These are phyloP conservation scores for Plasmodium sp. DNA, from an alignment of 169 alveolate genomes.

Conservation along the genomic window DNA sequence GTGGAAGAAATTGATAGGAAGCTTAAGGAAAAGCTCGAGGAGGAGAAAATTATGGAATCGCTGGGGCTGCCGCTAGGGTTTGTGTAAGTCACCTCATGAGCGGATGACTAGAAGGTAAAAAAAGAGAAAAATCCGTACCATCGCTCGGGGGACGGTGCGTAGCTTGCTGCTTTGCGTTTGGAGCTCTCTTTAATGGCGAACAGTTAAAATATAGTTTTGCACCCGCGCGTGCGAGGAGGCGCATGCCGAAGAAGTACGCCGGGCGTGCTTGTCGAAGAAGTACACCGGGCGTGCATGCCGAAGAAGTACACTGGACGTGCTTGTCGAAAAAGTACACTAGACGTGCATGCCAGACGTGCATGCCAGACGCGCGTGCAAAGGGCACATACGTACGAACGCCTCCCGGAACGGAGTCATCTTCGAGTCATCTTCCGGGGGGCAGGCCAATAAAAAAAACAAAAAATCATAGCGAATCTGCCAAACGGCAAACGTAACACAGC, in stretches of 20 bases:
- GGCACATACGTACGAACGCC: background rate
- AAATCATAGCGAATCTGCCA: background rate
- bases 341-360: background rate
- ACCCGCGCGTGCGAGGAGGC: background rate
- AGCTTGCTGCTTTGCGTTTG: background rate
- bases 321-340: too few relatives aligned
- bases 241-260: background rate
- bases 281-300: background rate
- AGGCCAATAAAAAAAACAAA: background rate
- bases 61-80: slow-evolving; percentile 59
- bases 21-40: slow-evolving; percentile 55
- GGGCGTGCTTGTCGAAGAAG: background rate
- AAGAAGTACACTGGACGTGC: background rate
- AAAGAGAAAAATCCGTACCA: background rate
- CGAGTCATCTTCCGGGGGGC: background rate
- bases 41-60: slow-evolving; percentile 58
- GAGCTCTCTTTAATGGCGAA: background rate
- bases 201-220: background rate
- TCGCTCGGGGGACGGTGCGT: background rate
- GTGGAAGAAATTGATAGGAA: slow-evolving; percentile 42
- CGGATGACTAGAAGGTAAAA: background rate
- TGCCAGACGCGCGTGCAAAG: background rate
- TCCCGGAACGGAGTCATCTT: background rate
- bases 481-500: background rate
- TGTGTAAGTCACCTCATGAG: background rate